These are phyloP conservation scores for Pilasporangium apinafurcum DNA, from an alignment of 352 stramenopile genomes.

Conservation along the genomic window DNA sequence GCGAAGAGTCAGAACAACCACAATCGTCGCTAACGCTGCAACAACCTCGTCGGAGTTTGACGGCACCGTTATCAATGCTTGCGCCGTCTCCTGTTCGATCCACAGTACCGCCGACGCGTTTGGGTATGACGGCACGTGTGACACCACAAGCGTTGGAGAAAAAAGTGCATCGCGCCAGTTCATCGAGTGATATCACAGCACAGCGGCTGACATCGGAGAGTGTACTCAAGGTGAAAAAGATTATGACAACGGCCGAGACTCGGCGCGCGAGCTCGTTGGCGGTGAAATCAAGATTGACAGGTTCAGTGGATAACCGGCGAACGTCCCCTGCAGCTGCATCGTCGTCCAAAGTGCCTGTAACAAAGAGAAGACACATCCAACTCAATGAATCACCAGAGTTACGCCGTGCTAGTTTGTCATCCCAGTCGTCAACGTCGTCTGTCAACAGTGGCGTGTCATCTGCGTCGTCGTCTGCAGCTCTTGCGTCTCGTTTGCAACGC, in stretches of 20 bases:
- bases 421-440: constrained; percentile 44
- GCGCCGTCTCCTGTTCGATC: constrained; percentile 5
- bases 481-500: no score
- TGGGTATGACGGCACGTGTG: constrained; percentile 38
- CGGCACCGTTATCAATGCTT: no score
- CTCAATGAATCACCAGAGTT: constrained; percentile 36
- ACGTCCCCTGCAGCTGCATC: constrained; percentile 1
- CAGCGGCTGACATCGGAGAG: constrained; percentile 1
- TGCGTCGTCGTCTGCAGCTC: constrained; percentile 6
- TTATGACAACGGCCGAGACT: constrained; percentile 21
- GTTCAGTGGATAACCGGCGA: constrained; percentile 14
- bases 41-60: constrained; percentile 10
- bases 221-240: constrained; percentile 11
- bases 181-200: background rate
- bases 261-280: constrained; percentile 22
- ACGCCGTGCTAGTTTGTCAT: constrained; percentile 38
- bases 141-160: constrained; percentile 8
- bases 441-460: constrained; percentile 10
- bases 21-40: no score
- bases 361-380: constrained; percentile 11
- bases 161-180: constrained; percentile 5
- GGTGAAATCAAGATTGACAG: constrained; percentile 23
- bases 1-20: no score
- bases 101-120: constrained; percentile 11
- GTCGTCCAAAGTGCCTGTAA: background rate